Evolutionary conservation across 441 rosid genomes (phyloP).

Genomic region (Pelargonium cotyledonis): DNA sequence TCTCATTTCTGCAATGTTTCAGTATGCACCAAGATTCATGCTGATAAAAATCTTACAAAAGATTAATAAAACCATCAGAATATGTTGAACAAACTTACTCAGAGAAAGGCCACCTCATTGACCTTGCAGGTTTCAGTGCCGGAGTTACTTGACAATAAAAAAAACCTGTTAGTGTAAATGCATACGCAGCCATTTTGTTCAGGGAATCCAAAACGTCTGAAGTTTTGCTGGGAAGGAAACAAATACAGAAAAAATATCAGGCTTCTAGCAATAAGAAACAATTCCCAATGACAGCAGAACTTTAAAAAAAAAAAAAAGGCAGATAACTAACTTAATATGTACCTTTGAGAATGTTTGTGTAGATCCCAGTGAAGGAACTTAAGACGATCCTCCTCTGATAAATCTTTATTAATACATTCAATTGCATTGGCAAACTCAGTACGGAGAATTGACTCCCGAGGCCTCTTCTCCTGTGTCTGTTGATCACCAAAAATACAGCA

Average conservation of each 20-base stretch:
- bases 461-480: conserved; percentile 86
- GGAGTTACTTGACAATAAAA: conserved; percentile 75
- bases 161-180: conserved; percentile 79
- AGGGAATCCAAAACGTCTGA: conserved; percentile 70
- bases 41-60: not conserved
- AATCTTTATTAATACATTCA: conserved; percentile 73
- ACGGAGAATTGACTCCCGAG: conserved; percentile 90
- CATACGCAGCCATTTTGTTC: conserved; percentile 78
- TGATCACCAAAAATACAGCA: conserved; percentile 1
- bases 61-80: not conserved
- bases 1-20: not conserved
- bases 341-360: conserved; percentile 79
- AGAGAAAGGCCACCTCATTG: conserved; percentile 28
- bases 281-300: not conserved
- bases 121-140: conserved; percentile 46
- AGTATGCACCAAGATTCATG: not conserved
- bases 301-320: not conserved
- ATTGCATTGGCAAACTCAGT: conserved; percentile 93
- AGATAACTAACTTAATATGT: conserved; percentile 18
- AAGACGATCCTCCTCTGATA: conserved; percentile 68
- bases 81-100: conserved; percentile 47
- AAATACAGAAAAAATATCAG: not conserved
- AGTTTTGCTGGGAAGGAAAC: conserved; percentile 57
- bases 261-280: not conserved
- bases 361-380: conserved; percentile 81